These are phyloP conservation scores for Lignosus rhinocerotis DNA, from an alignment of 1,284 basidiomycete genomes.

Conservation along the genomic window DNA sequence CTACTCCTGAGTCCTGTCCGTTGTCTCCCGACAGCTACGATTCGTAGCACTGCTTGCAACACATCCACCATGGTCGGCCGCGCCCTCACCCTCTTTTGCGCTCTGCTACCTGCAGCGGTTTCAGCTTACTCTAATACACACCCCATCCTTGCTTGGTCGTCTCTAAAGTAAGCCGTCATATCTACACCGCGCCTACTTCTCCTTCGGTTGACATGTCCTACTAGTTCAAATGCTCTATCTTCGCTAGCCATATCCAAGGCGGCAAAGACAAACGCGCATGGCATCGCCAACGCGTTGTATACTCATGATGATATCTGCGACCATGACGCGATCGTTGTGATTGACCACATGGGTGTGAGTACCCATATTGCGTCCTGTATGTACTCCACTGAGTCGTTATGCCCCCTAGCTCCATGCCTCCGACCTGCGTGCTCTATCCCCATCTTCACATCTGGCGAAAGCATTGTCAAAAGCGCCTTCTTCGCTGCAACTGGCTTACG, in stretches of 20 bases:
- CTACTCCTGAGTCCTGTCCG: slow-evolving; percentile 5
- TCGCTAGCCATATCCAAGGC: slow-evolving; percentile 37
- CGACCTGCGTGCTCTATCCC: slow-evolving; percentile 60
- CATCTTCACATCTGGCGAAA: slow-evolving; percentile 48
- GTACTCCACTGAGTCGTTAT: slow-evolving; percentile 1
- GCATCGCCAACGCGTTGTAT: slow-evolving; percentile 48
- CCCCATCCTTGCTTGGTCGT: slow-evolving; percentile 73
- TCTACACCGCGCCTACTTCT: not conserved
- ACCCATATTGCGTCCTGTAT: not conserved
- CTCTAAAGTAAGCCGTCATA: slow-evolving; percentile 45
- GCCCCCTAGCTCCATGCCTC: slow-evolving; percentile 61
- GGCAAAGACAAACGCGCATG: slow-evolving; percentile 32
- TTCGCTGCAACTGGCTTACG: slow-evolving; percentile 63
- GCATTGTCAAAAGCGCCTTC: slow-evolving; percentile 49
- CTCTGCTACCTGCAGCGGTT: slow-evolving; percentile 45
- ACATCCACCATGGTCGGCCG: slow-evolving; percentile 27
- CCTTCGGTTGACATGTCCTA: not conserved
- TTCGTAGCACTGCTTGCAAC: slow-evolving; percentile 5
- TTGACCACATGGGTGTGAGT: slow-evolving; percentile 70
- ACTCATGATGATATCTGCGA: slow-evolving; percentile 51
- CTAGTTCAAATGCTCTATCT: slow-evolving; percentile 50
- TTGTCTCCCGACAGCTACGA: slow-evolving; percentile 1
- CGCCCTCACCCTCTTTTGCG: slow-evolving; percentile 26
- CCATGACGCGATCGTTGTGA: slow-evolving; percentile 62
- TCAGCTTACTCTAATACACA: slow-evolving; percentile 59